Evolutionary conservation across 139 green algal species (phyloP), one percentile per base, ranked within the genome.

Genomic region (Chloropicon primus): DNA sequence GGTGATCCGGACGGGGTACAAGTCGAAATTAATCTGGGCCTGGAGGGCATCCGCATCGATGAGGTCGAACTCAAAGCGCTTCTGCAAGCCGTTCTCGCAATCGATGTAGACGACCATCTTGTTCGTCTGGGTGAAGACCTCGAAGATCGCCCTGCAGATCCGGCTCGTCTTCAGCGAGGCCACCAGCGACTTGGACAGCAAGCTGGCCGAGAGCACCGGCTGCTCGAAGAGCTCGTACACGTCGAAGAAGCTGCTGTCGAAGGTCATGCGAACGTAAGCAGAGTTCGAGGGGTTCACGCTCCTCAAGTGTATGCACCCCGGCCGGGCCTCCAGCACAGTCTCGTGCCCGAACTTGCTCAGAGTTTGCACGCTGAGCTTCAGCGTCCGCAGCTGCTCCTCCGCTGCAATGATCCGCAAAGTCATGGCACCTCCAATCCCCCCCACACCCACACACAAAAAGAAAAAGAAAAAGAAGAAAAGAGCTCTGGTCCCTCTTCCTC

Each of bases 1-100:
- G 0, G 89, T 75, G 0, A 93, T 81, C 2, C 75, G 77, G 5
- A 85, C 86, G 2, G 90, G 84, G 74, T 86, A 86, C 1, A 54
- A 74, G 2, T 91, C 84, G 25, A 81, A 81, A 75, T 94, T 85
- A n/a, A 93, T 80, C 2, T 78, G 86, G 5, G 89, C 87, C 53
- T 87, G 81, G 73, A 92, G 82, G 24, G 92, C 85, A 54, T 94
- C 87, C 0, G 81, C 71, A 1, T 89, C 82, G 54, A 86, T 79
- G 41, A 78, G 83, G n/a, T 86, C 79, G 22, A 91, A 74, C 2
- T 53, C 74, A 73, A 88, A 94, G 1, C 76, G 81, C 83, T 94
- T 94, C 21, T 83, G 22, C 54, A 94, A 81, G 2, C 90, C 89
- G 72, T 89, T 90, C 2, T 92, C 87, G 53, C 84, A 89, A 21